phyloP scores from a whole-genome alignment of 1,284 basidiomycete species.

The Leccinum pallidistipes region DNA sequence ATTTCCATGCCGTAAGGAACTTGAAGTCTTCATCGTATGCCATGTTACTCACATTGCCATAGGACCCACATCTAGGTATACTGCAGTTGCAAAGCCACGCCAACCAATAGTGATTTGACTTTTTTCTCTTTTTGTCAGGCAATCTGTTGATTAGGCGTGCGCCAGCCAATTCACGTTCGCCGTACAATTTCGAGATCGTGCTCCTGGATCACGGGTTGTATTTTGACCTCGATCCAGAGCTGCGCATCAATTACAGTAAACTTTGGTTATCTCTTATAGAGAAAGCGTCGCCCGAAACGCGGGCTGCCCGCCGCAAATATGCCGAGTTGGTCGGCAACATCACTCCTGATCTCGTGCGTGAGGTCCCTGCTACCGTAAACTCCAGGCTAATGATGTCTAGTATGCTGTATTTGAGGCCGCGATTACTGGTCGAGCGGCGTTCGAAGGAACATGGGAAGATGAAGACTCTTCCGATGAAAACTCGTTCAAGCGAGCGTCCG shows the following conservation, averaged over 20 bases:
- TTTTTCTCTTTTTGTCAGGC: conserved; percentile 44
- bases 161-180: conserved; percentile 62
- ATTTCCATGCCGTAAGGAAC: conserved; percentile 75
- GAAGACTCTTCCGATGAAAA: conserved; percentile 36
- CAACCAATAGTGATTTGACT: neutral
- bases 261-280: conserved; percentile 89
- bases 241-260: conserved; percentile 79
- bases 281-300: conserved; percentile 61
- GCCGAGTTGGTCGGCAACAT: conserved; percentile 90
- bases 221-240: conserved; percentile 80
- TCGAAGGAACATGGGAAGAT: conserved; percentile 58
- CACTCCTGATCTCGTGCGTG: conserved; percentile 74
- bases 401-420: conserved; percentile 90
- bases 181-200: conserved; percentile 94
- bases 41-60: conserved; percentile 9
- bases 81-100: neutral
- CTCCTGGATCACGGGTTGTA: conserved; percentile 91
- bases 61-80: conserved; percentile 78
- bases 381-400: conserved; percentile 38
- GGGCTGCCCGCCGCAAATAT: conserved; percentile 75
- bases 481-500: conserved; percentile 58
- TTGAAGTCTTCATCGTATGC: neutral
- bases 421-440: conserved; percentile 62
- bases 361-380: neutral
- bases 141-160: conserved; percentile 90